phyloP scores from a whole-genome alignment of 805 yeast species.

The Starmerella sp. region DNA sequence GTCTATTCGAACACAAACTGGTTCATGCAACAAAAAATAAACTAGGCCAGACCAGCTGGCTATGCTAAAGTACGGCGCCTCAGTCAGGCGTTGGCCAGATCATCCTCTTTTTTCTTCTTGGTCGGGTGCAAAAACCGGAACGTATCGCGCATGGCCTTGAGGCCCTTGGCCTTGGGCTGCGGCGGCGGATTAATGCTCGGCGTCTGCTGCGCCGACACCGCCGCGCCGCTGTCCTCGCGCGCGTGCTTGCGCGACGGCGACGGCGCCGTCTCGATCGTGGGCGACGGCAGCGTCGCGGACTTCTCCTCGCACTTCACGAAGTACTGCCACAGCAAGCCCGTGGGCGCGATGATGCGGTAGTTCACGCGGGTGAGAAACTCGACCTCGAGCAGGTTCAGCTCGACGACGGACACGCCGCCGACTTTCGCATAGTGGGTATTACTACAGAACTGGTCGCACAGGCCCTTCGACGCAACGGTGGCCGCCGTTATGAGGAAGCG shows the following conservation, averaged over 20 bases:
- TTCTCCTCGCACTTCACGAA: conserved; percentile 28
- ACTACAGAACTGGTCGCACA: conserved; percentile 81
- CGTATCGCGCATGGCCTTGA: conserved; percentile 18
- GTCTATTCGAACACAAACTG: background rate
- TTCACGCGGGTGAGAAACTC: conserved; percentile 74
- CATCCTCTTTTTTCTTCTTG: conserved; percentile 13
- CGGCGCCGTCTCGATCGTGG: background rate
- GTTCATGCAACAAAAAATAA: background rate
- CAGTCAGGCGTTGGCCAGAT: background rate
- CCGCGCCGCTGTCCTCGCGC: conserved; percentile 4
- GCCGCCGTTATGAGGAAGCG: conserved; percentile 84
- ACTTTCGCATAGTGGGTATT: conserved; percentile 90
- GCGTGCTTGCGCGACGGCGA: conserved; percentile 9
- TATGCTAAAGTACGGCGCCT: background rate
- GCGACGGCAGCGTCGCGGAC: background rate
- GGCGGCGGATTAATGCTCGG: background rate
- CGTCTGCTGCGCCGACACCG: background rate
- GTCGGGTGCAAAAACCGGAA: conserved; percentile 16
- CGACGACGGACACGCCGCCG: conserved; percentile 55
- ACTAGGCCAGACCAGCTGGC: conserved; percentile 12
- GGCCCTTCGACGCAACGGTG: conserved; percentile 65
- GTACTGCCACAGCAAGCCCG: conserved; percentile 27
- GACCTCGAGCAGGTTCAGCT: conserved; percentile 76
- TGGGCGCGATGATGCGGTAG: conserved; percentile 58
- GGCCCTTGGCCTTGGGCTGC: conserved; percentile 7